phyloP scores from a whole-genome alignment of 2,329 filamentous ascomycete genomes.

The Aureobasidium sp. region DNA sequence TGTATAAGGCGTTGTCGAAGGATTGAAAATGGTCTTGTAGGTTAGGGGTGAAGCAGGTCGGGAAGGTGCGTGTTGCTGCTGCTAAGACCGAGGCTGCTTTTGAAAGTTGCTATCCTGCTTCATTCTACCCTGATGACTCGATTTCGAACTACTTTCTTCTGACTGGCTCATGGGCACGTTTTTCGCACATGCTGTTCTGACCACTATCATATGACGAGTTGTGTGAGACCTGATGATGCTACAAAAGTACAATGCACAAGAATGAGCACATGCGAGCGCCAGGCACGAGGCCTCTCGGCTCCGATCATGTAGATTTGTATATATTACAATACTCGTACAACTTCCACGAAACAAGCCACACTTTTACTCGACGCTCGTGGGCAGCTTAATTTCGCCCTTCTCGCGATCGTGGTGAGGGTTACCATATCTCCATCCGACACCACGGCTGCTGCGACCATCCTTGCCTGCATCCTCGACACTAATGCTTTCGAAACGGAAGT shows the following conservation, averaged over 20 bases:
- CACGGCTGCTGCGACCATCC: slow-evolving; percentile 46
- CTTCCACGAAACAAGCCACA: background rate
- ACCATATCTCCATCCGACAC: slow-evolving; percentile 55
- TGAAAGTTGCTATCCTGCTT: background rate
- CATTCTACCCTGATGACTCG: background rate
- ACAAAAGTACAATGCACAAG: background rate
- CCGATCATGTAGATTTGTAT: background rate
- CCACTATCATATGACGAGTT: background rate
- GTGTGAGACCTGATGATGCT: background rate
- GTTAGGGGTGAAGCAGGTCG: background rate
- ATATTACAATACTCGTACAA: slow-evolving; percentile 17
- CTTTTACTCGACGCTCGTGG: slow-evolving; percentile 46
- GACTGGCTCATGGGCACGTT: background rate
- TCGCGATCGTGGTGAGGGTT: slow-evolving; percentile 56
- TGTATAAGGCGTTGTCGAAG: background rate
- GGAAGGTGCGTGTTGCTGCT: background rate
- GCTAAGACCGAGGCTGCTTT: background rate
- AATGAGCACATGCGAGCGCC: background rate
- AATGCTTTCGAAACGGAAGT: slow-evolving; percentile 54
- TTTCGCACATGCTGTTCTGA: background rate
- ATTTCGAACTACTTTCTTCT: background rate
- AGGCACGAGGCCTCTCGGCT: background rate
- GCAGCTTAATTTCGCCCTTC: slow-evolving; percentile 57
- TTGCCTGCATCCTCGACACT: slow-evolving; percentile 49
- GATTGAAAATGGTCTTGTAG: background rate